A percentile compares a stretch with the other conserved stretches of the same genome.
phyloP scores from a whole-genome alignment of 192 early-diverging fungal genomes.

The Coemansia biformis region DNA sequence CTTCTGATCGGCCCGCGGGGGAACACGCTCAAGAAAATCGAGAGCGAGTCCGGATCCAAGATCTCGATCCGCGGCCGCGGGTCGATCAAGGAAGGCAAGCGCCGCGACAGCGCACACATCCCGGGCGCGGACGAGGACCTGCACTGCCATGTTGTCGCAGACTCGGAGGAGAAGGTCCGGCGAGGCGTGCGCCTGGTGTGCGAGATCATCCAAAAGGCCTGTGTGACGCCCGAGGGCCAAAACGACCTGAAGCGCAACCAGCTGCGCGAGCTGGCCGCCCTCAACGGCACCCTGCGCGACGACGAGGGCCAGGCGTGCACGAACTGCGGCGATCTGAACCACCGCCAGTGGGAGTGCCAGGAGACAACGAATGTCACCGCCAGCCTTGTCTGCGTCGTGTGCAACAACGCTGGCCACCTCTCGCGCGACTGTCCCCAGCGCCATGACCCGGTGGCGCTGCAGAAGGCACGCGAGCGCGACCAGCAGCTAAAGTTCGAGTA shows the following conservation, averaged over 20 bases:
- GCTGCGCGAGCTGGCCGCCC: constrained; percentile 85
- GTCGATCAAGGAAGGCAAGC: constrained; percentile 92
- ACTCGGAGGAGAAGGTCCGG: constrained; percentile 81
- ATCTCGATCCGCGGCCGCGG: constrained; percentile 95
- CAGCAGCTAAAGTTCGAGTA: constrained; percentile 88
- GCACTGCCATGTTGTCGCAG: constrained; percentile 88
- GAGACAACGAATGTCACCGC: constrained; percentile 81
- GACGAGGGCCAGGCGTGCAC: constrained; percentile 91
- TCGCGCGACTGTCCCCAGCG: constrained; percentile 87
- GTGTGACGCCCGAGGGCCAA: constrained; percentile 88
- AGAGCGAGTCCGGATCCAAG: constrained; percentile 87
- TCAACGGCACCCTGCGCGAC: constrained; percentile 95
- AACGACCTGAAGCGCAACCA: constrained; percentile 95
- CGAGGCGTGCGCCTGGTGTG: constrained; percentile 80
- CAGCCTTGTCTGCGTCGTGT: constrained; percentile 82
- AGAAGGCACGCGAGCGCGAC: constrained; percentile 70
- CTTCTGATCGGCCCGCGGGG: constrained; percentile 94
- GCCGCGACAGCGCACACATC: constrained; percentile 58
- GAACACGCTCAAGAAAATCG: constrained; percentile 94
- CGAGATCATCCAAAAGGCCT: constrained; percentile 90
- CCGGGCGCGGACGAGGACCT: constrained; percentile 71
- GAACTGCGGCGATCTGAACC: constrained; percentile 88
- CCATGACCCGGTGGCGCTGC: constrained; percentile 74
- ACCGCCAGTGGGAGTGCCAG: constrained; percentile 88
- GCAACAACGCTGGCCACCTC: constrained; percentile 85